Base-by-base conservation (phyloP, 176 grass and related monocot genomes). In the Triticum turgidum region DNA sequence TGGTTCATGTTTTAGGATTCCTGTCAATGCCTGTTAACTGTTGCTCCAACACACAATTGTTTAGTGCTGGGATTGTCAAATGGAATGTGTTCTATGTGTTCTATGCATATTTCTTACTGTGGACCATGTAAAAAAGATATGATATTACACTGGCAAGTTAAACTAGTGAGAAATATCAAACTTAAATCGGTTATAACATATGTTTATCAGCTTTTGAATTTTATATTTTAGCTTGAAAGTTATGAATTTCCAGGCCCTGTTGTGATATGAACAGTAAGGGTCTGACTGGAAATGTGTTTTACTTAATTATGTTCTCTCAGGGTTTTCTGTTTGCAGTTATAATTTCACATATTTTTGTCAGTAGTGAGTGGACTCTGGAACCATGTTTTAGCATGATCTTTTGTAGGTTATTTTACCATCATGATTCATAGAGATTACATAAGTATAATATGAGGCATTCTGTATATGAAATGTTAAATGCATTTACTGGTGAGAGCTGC, bases 301-400 rank as follows among this genome's bases (percentile, higher is more conserved):
- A 7, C 7, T 47, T 58, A 9, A 10, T 9, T 65, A 87, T 32
- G 52, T 69, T 41, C 12, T 69, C 5, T 67, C 9, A 61, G n/a
- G 39, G 1, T 51, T 73, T 61, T 66, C 42, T 20, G 37, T 75
- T 15, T 69, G 21, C 21, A 41, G 38, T 73, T 45, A 61, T 59
- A 21, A 6, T 62, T 42, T 74, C 30, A 80, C 38, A 1, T 35
- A 9, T 0, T 86, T 78, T 80, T 74, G 15, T 29, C 38, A 18
- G 71, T 44, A 35, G 24, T 5, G 76, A 65, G 65, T 79, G 44
- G 33, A 35, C 22, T 34, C 44, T 45, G 3, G 7, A 29, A 15
- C 56, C 67, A 82, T 77, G 65, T 86, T 72, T 78, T 73, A 78
- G 14, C 69, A 47, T 51, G 41, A 63, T 64, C 5, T 72, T 51